Evolutionary conservation across 1,139 yeast species (phyloP), one percentile per base, ranked within the genome.

Genomic region (Candida buenavistaensis): DNA sequence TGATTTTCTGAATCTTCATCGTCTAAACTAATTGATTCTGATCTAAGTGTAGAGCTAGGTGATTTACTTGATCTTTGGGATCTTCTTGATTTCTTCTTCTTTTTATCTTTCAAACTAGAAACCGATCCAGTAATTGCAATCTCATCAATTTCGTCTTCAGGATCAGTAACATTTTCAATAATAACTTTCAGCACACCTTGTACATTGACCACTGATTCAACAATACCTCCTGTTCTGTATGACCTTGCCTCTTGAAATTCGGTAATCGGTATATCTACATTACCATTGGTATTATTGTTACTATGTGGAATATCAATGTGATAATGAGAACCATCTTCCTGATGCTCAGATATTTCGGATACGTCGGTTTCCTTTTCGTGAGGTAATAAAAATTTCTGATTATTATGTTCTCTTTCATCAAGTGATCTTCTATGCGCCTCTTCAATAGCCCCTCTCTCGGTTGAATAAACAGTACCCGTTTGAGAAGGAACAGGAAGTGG

Each of bases 161-260:
- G 63, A 36, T 69, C 75, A 43, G 67, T 62, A 9, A 67, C 70
- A 46, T 76, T 79, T 50, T 82, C 90, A 53, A 89, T 88, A 44
- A 89, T 85, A 5, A 95, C 87, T 64, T 89, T 89, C 50, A 80
- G 82, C 12, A 87, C 87, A 36, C 96, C 97, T 49, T 82, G 81
- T 15, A 85, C 86, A 37, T 83, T 85, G 23, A 88, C 79, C n/a
- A 88, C 82, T 28, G 86, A 80, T 58, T 89, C 96, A 40, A 86
- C 77, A 38, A 88, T 82, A 3, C 95, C 92, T 28, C 88, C 85
- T 4, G 84, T 73, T 30, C 75, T 53, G 45, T 69, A 70, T 5
- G 66, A 57, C 31, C 73, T 50, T 6, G 65, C 47, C 41, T 68
- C 72, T 36, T 54, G 62, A 38, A 49, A 52, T 40, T 65, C 71